Conservation (phyloP, 2,329 filamentous ascomycete species). For the Aureobasidium sp. region DNA sequence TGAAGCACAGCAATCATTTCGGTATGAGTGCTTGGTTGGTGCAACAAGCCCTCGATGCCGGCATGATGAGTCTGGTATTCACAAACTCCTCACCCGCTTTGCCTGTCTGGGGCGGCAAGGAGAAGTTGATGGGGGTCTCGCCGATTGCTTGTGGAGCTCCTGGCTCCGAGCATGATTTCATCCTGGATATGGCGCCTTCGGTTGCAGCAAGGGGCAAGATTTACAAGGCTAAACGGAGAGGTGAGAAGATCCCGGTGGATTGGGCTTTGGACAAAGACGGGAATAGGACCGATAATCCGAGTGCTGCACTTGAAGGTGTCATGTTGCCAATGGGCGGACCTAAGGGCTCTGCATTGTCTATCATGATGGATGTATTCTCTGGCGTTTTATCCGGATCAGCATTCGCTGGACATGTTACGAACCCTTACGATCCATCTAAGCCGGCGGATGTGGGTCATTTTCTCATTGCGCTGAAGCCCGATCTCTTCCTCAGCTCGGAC, state of each 20-base stretch:
- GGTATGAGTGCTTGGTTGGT: constrained; percentile 76
- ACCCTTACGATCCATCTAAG: constrained; percentile 59
- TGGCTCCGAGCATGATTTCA: constrained; percentile 52
- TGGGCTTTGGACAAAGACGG: constrained; percentile 71
- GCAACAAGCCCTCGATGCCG: constrained; percentile 63
- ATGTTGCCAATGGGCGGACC: constrained; percentile 84
- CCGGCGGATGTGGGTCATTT: constrained; percentile 37
- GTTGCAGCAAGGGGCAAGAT: constrained; percentile 62
- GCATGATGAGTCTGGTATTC: constrained; percentile 52
- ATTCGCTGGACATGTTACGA: constrained; percentile 69
- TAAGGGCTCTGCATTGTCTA: constrained; percentile 67
- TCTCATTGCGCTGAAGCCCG: constrained; percentile 31
- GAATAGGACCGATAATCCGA: constrained; percentile 50
- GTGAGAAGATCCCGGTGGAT: constrained; percentile 58
- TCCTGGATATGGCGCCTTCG: constrained; percentile 63
- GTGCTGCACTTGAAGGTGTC: constrained; percentile 62
- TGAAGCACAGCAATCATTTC: constrained; percentile 72
- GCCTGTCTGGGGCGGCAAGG: constrained; percentile 60
- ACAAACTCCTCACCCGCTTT: constrained; percentile 59
- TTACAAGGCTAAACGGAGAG: constrained; percentile 58
- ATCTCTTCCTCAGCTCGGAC: constrained; percentile 30
- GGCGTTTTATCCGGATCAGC: constrained; percentile 70
- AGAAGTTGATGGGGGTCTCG: constrained; percentile 62
- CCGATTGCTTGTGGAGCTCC: constrained; percentile 70
- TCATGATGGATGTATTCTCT: constrained; percentile 89